A percentile compares a stretch with the other conserved stretches of the same genome.
phyloP scores from a whole-genome alignment of 306 rosid genomes.

The Begonia fuchsioides region DNA sequence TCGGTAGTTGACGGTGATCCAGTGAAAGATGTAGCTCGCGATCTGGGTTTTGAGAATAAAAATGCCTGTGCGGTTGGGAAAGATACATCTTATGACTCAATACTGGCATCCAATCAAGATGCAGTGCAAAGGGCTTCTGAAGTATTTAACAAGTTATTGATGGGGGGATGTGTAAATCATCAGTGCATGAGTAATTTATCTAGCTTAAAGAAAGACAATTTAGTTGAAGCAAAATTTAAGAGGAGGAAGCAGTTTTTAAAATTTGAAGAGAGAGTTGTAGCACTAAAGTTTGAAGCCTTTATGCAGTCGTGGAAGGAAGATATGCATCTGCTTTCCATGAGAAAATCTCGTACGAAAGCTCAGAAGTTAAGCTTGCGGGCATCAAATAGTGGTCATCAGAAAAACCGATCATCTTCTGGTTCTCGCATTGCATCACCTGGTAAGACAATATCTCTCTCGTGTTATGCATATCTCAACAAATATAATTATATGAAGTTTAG shows the following conservation, averaged over 20 bases:
- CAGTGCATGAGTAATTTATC: slow-evolving; percentile 15
- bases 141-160: slow-evolving; percentile 34
- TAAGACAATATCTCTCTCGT: slow-evolving; percentile 8
- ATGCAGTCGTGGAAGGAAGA: slow-evolving; percentile 83
- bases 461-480: no score
- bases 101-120: slow-evolving; percentile 55
- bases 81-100: slow-evolving; percentile 20
- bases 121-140: slow-evolving; percentile 28
- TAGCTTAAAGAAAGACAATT: slow-evolving; percentile 11
- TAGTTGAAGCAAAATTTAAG: slow-evolving; percentile 37
- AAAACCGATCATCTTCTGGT: slow-evolving; percentile 64
- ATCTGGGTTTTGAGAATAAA: no score
- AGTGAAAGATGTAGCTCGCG: no score
- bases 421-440: slow-evolving; percentile 56
- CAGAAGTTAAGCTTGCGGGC: slow-evolving; percentile 52
- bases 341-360: slow-evolving; percentile 55
- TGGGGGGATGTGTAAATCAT: slow-evolving; percentile 13
- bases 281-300: slow-evolving; percentile 68
- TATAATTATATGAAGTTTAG: no score
- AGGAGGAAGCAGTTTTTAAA: slow-evolving; percentile 38
- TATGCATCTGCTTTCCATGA: slow-evolving; percentile 37
- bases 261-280: slow-evolving; percentile 64
- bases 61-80: background rate
- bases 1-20: no score
- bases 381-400: slow-evolving; percentile 34